These are phyloP conservation scores for Yamadazyma ubonensis DNA, from an alignment of 805 yeast species.

Conservation along the genomic window DNA sequence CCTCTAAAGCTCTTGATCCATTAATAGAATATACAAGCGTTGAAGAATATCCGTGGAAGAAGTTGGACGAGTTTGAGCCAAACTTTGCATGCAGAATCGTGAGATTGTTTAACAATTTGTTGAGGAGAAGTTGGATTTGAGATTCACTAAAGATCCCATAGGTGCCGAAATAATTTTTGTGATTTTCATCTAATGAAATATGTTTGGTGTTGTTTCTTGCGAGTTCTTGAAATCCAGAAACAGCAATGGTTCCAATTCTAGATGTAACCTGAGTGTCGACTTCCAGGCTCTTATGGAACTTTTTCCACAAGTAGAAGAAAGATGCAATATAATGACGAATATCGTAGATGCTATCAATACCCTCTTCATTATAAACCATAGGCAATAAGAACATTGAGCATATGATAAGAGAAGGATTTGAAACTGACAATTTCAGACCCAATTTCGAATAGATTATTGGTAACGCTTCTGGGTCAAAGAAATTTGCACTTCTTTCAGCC, in stretches of 20 bases:
- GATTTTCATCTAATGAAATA: neutral
- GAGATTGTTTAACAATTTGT: slow-evolving; percentile 47
- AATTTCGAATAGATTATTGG: slow-evolving; percentile 51
- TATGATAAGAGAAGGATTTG: slow-evolving; percentile 51
- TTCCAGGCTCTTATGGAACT: slow-evolving; percentile 46
- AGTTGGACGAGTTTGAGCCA: slow-evolving; percentile 41
- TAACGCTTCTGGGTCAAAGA: slow-evolving; percentile 49
- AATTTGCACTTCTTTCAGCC: slow-evolving; percentile 53
- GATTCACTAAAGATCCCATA: slow-evolving; percentile 63
- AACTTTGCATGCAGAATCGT: slow-evolving; percentile 50
- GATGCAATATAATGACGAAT: slow-evolving; percentile 61
- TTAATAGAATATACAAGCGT: slow-evolving; percentile 60
- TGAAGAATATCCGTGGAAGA: slow-evolving; percentile 44
- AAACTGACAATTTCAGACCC: slow-evolving; percentile 51
- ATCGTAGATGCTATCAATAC: slow-evolving; percentile 30
- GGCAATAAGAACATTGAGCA: slow-evolving; percentile 60
- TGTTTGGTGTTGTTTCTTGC: slow-evolving; percentile 18
- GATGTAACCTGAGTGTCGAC: slow-evolving; percentile 66
- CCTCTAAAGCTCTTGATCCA: slow-evolving; percentile 42
- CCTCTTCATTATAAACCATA: slow-evolving; percentile 28
- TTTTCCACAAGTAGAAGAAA: slow-evolving; percentile 70
- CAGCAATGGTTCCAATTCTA: slow-evolving; percentile 60
- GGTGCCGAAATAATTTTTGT: slow-evolving; percentile 32
- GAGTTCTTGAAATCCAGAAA: slow-evolving; percentile 40
- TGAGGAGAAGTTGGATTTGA: slow-evolving; percentile 62